Evolutionary conservation across 2,329 filamentous ascomycete species (phyloP), one percentile per base, ranked within the genome.

Genomic region (Botrytis byssoidea): DNA sequence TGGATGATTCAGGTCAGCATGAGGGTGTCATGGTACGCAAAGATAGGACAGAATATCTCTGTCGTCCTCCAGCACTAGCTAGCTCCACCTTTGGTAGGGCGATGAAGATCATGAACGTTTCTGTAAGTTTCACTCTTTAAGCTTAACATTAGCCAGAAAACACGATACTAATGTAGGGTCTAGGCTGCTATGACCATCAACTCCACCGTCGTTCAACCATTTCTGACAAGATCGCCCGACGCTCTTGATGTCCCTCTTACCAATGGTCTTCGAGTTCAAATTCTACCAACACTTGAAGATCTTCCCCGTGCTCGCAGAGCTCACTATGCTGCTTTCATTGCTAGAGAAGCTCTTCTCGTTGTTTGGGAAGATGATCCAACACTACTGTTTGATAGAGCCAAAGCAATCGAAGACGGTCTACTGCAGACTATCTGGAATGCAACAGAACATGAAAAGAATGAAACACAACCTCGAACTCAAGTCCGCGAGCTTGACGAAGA

Each of bases 341-440:
- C 91, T 2, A 88, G 88, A 0, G 90, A 93, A 75, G 88, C 88
- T 4, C 84, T 95, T 6, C 84, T 96, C 1, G 85, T 95, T 1
- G 92, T 95, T 1, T 96, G 93, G 93, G 93, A 95, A 77, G 93
- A 95, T 77, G 92, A 95, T 72, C 88, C 92, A 1, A 85, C 91
- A 73, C 90, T 93, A 78, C 84, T 95, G 25, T 85, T 94, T 9
- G 83, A 88, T 71, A 86, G 92, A 73, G 93, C 92, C 61, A 90
- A 91, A 80, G 86, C 86, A 57, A 94, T 95, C 74, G 92, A 95
- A 81, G 88, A 88, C 3, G 91, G 94, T 80, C 85, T 95, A 61
- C 93, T 94, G 89, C 88, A 92, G 78, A 85, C 94, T 1, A 91
- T 94, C 3, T 94, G 92, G 92, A 88, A 89, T 81, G 85, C 86